Evolutionary conservation across 768 basidiomycete species (phyloP), one percentile per base, ranked within the genome.

Genomic region (Cyathus striatus): DNA sequence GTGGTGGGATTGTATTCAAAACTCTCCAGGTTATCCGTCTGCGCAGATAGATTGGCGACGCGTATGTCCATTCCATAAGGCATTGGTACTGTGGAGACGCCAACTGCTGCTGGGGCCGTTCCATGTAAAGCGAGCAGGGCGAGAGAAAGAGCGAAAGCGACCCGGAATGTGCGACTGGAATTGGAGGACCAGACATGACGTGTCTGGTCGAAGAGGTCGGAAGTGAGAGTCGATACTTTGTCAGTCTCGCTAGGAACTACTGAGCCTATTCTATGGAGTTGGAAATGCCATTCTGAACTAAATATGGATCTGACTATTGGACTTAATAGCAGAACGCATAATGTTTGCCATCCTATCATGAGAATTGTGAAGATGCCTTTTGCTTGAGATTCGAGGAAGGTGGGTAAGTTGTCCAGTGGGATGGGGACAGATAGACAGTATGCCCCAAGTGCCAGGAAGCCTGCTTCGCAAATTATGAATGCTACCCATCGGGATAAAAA

Each of bases 21-120:
- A 30, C n/a, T 30, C 27, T 30, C 9, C 27, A 9, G 27, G 7
- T 7, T 7, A 30, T 18, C 4, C 14, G 2, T 16, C 27, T 24
- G 41, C 26, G 4, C n/a, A n/a, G 44, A 40, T 30, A 45, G 39
- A 23, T 45, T 45, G 3, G 44, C 44, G 3, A 45, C 22, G 13
- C 40, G 23, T 23, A 33, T 32, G 18, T 21, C 32, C 6, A 40
- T 24, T 3, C 26, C 25, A 6, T 32, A 14, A n/a, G 30, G 23
- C 9, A 20, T 14, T 2, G 32, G 7, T 7, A 45, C 17, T 1
- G 44, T n/a, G 44, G 38, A 26, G 9, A 41, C 23, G 17, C 38
- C 40, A 33, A 45, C 17, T 13, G 44, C 18, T 22, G 38, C 40
- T 4, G 44, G 44, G 10, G 27, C 39, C 6, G 35, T n/a, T n/a